Evolutionary conservation across 306 rosid species (phyloP).

Genomic region (Corylus heterophylla): DNA sequence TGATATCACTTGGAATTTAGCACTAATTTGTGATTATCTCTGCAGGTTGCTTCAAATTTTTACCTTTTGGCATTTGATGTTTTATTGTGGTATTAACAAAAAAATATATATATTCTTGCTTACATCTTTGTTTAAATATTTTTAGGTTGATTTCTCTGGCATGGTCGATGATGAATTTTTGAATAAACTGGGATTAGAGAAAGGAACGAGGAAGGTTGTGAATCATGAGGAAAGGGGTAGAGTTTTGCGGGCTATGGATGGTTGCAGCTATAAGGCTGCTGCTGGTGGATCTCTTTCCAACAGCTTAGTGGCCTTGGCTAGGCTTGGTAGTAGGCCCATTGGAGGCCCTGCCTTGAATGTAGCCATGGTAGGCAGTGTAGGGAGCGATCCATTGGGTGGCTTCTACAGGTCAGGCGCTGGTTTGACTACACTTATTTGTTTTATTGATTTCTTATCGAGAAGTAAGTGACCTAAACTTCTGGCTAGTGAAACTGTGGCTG

Average conservation of each 20-base stretch:
- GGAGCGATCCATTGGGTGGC: conserved; percentile 91
- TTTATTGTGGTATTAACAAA: background rate
- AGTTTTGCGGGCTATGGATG: conserved; percentile 95
- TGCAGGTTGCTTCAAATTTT: background rate
- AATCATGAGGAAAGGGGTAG: conserved; percentile 95
- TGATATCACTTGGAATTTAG: background rate
- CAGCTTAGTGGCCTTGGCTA: conserved; percentile 87
- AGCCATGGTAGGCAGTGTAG: conserved; percentile 93
- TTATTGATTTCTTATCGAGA: background rate
- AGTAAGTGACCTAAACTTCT: background rate
- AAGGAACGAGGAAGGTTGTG: conserved; percentile 82
- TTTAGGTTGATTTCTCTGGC: conserved; percentile 93
- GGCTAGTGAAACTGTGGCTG: background rate
- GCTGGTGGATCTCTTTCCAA: conserved; percentile 98
- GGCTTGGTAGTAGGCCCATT: conserved; percentile 63
- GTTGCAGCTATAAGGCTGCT: conserved; percentile 93
- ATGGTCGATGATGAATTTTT: conserved; percentile 74
- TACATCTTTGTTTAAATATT: conserved; percentile 4
- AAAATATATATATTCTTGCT: background rate
- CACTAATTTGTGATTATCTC: background rate
- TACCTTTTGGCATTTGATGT: background rate
- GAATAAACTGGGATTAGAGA: conserved; percentile 74
- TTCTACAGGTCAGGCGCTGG: conserved; percentile 70
- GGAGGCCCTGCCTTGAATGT: conserved; percentile 67
- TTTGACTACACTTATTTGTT: conserved; percentile 9